Evolutionary conservation across 306 rosid genomes (phyloP), one percentile per base, ranked within the genome.

Genomic region (Inga oerstediana): DNA sequence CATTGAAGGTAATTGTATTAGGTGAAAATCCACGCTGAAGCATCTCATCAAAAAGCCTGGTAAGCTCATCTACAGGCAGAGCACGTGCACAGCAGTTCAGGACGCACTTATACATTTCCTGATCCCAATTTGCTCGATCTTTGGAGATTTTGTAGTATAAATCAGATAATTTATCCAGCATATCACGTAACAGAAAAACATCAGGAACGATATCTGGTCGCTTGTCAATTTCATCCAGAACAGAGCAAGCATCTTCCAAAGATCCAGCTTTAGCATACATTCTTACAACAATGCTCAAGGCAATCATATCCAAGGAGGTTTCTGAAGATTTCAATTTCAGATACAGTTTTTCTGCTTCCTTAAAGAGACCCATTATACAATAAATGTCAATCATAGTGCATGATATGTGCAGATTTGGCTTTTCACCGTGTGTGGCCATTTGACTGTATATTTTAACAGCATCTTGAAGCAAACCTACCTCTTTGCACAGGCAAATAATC

Each of bases 321-420:
- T 87, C 85, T 0, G 91, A 91, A 81, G 97, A 89, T 82, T 85
- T 89, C 88, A 96, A 81, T 88, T 85, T 73, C 44, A 91, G 54
- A 79, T 92, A 94, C 81, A 94, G 79, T 80, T 82, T 79, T 84
- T 96, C 91, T 1, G 97, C 97, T 66, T 92, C 93, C 24, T 86
- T 10, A 73, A 91, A 94, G 10, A 48, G 85, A 37, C 92, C 92
- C 95, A 91, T 84, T 75, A 74, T 82, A 79, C 93, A 81, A 80
- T 90, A 92, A 79, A 94, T 85, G 77, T 94, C 97, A 67, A 96
- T 96, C 97, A 96, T 90, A 46, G 99, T 96, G 88, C 97, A 91
- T 30, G 56, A 68, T 15, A 96, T 90, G 84, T 92, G 99, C 94
- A 91, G 65, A 80, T 96, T 94, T 6, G 90, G 97, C 80, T 86